Evolutionary conservation across 2,329 filamentous ascomycete genomes (phyloP).

Genomic region (Xylariaceae sp.): DNA sequence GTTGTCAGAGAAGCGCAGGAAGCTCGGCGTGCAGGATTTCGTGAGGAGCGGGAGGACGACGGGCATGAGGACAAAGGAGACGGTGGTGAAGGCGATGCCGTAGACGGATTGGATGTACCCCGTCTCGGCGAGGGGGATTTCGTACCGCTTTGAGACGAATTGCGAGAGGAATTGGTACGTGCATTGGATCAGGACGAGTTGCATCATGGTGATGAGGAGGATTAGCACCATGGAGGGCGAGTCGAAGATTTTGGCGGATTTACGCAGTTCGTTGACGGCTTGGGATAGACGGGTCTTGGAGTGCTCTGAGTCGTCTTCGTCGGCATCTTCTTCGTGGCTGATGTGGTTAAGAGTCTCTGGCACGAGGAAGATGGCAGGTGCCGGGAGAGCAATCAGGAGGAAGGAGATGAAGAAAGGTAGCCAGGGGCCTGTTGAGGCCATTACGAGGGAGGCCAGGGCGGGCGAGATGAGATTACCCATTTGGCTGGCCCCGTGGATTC

Average conservation of each 20-base stretch:
- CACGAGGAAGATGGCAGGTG: slow-evolving; percentile 23
- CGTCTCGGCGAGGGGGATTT: slow-evolving; percentile 29
- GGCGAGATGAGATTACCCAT: slow-evolving; percentile 36
- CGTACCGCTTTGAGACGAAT: slow-evolving; percentile 31
- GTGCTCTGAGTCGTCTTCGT: background rate
- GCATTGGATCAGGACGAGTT: slow-evolving; percentile 19
- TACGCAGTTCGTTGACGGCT: slow-evolving; percentile 19
- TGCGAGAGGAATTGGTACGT: slow-evolving; percentile 30
- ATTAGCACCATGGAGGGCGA: slow-evolving; percentile 24
- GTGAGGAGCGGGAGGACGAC: slow-evolving; percentile 23
- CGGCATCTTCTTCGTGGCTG: background rate
- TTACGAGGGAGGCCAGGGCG: slow-evolving; percentile 34
- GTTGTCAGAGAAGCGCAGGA: slow-evolving; percentile 24
- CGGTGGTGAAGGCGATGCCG: slow-evolving; percentile 26
- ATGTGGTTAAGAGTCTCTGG: slow-evolving; percentile 28
- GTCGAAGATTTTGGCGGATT: slow-evolving; percentile 22
- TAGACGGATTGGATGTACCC: slow-evolving; percentile 32
- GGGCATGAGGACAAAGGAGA: slow-evolving; percentile 28
- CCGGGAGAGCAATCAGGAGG: slow-evolving; percentile 16
- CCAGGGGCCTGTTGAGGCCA: slow-evolving; percentile 32
- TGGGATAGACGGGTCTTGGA: slow-evolving; percentile 10
- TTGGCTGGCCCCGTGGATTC: slow-evolving; percentile 29
- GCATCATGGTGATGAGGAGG: slow-evolving; percentile 21
- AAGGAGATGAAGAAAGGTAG: slow-evolving; percentile 30
- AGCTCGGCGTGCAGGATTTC: slow-evolving; percentile 18